Base-by-base conservation (phyloP, 1,139 yeast species). In the Debaryomyces coudertii region DNA sequence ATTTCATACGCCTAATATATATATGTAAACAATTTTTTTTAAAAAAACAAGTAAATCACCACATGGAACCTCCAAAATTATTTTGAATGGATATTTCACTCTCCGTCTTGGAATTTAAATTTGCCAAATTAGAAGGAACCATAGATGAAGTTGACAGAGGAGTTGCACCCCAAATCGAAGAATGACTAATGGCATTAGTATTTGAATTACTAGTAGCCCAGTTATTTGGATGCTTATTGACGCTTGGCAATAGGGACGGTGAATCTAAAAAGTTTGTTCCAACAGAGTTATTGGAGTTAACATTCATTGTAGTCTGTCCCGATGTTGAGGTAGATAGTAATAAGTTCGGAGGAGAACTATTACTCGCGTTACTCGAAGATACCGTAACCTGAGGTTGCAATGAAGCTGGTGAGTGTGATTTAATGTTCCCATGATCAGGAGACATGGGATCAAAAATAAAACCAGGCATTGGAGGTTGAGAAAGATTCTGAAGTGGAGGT, bases 261-360 rank as follows among this genome's bases (percentile, higher is more conserved):
- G 63, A 57, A 44, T 55, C 51, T 20, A 57, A 46, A 36, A 58
- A 59, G 42, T 44, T 54, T 15, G 49, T 42, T 45, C 55, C 46
- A n/a, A 52, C 48, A 14, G 47, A 43, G 12, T 47, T 39, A 31
- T 44, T 37, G 14, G 53, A 42, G 28, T 47, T 35, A 6, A 47
- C 41, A n/a, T 46, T 43, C 30, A 42, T 30, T 7, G 49, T 40
- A 23, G 53, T 44, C 18, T 55, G 45, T 12, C 50, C 52, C 8
- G 53, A 47, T 7, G 52, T 30, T 9, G 46, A 42, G 4, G 56
- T 57, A 31, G 56, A 51, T 43, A 62, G 54, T 41, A 62, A 58
- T 49, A 63, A 55, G 42, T 57, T 63, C 12, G 68, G 66, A 7
- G 69, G 68, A n/a, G 68, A 61, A 46, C 47, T 51, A 31, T 52